phyloP scores from a whole-genome alignment of 2,329 filamentous ascomycete genomes.

The Tolypocladium guangdongense region DNA sequence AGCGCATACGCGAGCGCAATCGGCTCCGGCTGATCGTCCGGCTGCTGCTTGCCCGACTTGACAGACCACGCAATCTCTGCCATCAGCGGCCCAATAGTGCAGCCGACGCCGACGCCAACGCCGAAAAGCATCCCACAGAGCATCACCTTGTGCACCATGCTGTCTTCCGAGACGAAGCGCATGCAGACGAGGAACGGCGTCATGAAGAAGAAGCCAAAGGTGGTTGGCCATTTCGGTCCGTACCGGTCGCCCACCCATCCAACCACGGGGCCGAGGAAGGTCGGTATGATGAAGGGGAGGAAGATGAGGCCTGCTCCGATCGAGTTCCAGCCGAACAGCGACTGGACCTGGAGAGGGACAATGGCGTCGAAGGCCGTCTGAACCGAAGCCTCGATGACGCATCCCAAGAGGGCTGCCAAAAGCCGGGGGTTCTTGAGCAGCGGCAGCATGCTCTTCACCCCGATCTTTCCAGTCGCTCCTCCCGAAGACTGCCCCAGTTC shows the following conservation, averaged over 20 bases:
- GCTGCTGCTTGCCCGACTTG: slow-evolving; percentile 8
- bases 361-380: slow-evolving; percentile 23
- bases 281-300: slow-evolving; percentile 19
- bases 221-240: slow-evolving; percentile 22
- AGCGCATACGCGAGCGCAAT: slow-evolving; percentile 24
- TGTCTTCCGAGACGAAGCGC: slow-evolving; percentile 20
- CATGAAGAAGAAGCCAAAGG: slow-evolving; percentile 19
- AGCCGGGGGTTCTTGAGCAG: slow-evolving; percentile 20
- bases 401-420: slow-evolving; percentile 21
- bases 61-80: slow-evolving; percentile 24
- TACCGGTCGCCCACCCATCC: slow-evolving; percentile 21
- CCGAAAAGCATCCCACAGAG: slow-evolving; percentile 20
- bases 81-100: slow-evolving; percentile 23
- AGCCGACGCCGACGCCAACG: slow-evolving; percentile 17
- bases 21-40: slow-evolving; percentile 8
- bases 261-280: slow-evolving; percentile 18
- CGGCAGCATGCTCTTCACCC: slow-evolving; percentile 10
- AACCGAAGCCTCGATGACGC: slow-evolving; percentile 20
- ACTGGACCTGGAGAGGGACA: slow-evolving; percentile 18
- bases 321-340: slow-evolving; percentile 20
- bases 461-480: not conserved
- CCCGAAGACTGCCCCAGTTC: no score
- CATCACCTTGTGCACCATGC: slow-evolving; percentile 17
- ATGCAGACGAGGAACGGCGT: slow-evolving; percentile 23
- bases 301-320: slow-evolving; percentile 23